A percentile compares a stretch with the other conserved stretches of the same genome.
phyloP scores from a whole-genome alignment of 352 stramenopile genomes.

The Poterioochromonas sp. region DNA sequence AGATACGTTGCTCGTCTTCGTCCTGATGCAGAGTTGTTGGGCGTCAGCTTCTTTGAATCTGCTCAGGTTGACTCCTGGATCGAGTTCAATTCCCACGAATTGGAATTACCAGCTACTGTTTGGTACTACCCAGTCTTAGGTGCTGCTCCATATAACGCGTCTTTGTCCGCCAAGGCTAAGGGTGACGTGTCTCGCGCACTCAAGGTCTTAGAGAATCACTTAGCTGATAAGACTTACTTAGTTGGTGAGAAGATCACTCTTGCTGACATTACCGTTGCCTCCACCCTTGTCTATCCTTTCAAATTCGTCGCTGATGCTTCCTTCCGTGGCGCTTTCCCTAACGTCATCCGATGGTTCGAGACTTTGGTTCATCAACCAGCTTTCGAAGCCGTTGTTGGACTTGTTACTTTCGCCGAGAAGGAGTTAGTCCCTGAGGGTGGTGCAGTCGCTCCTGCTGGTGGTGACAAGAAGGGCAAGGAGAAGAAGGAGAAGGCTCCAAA shows the following conservation, averaged over 20 bases:
- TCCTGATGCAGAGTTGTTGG: slow-evolving; percentile 68
- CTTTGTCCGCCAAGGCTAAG: slow-evolving; percentile 66
- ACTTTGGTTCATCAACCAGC: slow-evolving; percentile 83
- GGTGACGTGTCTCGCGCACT: slow-evolving; percentile 71
- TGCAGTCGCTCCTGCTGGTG: slow-evolving; percentile 38
- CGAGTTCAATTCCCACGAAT: slow-evolving; percentile 77
- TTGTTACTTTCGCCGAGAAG: slow-evolving; percentile 68
- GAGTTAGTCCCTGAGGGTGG: slow-evolving; percentile 58
- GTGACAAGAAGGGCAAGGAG: slow-evolving; percentile 40
- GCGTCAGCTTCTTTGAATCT: slow-evolving; percentile 75
- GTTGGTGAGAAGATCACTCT: slow-evolving; percentile 81
- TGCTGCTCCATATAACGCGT: slow-evolving; percentile 63
- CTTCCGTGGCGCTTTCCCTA: slow-evolving; percentile 70
- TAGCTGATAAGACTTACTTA: slow-evolving; percentile 75
- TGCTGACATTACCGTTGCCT: slow-evolving; percentile 76
- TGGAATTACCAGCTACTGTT: slow-evolving; percentile 73
- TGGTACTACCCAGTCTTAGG: slow-evolving; percentile 78
- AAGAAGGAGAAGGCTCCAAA: slow-evolving; percentile 15
- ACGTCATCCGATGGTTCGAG: slow-evolving; percentile 77
- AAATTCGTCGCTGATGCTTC: slow-evolving; percentile 78
- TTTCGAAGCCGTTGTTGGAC: slow-evolving; percentile 77
- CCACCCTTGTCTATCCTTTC: slow-evolving; percentile 80
- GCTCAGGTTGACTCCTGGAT: slow-evolving; percentile 80
- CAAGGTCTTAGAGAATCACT: slow-evolving; percentile 68
- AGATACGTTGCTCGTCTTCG: slow-evolving; percentile 77